Conservation (phyloP, 139 green algal genomes). For the Eudorina sp. region DNA sequence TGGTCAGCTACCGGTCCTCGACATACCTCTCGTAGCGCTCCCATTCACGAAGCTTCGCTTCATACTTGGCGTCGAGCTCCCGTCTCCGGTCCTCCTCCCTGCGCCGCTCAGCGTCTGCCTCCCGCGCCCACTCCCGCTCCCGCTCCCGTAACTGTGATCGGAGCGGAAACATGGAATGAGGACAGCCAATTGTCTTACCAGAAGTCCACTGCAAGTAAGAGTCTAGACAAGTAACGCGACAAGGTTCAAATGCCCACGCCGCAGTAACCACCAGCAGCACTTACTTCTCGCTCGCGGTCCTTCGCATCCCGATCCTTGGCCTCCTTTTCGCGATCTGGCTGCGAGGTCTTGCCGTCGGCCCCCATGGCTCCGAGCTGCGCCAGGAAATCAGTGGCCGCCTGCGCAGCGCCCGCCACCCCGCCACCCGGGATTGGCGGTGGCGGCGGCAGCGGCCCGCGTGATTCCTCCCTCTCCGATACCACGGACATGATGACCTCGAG, state of each 20-base stretch:
- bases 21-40: constrained; percentile 71
- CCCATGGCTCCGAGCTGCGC: constrained; percentile 8
- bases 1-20: too few species aligned
- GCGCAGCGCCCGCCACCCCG: background rate
- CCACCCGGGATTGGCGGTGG: constrained; percentile 44
- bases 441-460: background rate
- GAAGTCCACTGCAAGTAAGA: too few species aligned
- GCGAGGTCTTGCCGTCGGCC: background rate
- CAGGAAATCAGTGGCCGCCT: constrained; percentile 64
- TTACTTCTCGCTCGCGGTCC: constrained; percentile 28
- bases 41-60: constrained; percentile 70
- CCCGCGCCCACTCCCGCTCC: constrained; percentile 65
- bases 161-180: too few species aligned
- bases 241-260: too few species aligned
- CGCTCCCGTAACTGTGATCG: constrained; percentile 46
- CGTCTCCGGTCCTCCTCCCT: constrained; percentile 49
- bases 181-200: too few species aligned
- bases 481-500: constrained; percentile 57
- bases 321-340: constrained; percentile 18
- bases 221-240: too few species aligned
- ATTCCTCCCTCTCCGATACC: constrained; percentile 38
- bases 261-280: too few species aligned
- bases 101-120: constrained; percentile 60
- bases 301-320: background rate
- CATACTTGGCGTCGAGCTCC: constrained; percentile 68